Percentiles rank a stretch among this genome's conserved stretches.
These are phyloP conservation scores for Paramecium caudatum DNA, from an alignment of 73 alveolate genomes.

Conservation along the genomic window DNA sequence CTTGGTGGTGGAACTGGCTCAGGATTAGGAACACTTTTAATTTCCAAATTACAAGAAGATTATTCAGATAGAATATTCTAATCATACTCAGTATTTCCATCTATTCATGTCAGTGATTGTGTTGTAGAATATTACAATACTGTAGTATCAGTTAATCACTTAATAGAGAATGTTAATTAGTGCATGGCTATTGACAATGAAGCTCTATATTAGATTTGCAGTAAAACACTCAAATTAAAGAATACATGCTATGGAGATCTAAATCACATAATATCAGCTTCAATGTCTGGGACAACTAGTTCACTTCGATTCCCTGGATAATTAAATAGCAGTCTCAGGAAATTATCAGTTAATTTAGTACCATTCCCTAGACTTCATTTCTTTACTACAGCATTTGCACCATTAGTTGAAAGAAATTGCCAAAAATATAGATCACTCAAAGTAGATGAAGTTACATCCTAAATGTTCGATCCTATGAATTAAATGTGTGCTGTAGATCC, in stretches of 20 bases:
- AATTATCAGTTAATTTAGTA: constrained; percentile 79
- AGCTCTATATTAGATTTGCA: constrained; percentile 71
- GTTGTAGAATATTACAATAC: constrained; percentile 70
- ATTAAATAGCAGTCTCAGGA: constrained; percentile 80
- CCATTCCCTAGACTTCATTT: constrained; percentile 87
- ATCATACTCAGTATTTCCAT: constrained; percentile 62
- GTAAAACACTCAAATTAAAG: constrained; percentile 69
- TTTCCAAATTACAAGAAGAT: constrained; percentile 66
- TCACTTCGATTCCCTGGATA: constrained; percentile 84
- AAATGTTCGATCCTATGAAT: constrained; percentile 70
- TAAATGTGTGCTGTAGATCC: constrained; percentile 74
- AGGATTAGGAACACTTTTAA: constrained; percentile 69
- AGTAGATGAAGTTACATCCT: constrained; percentile 38
- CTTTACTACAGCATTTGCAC: constrained; percentile 81
- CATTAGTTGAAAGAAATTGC: constrained; percentile 73
- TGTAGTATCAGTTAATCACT: constrained; percentile 32
- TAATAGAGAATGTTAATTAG: constrained; percentile 57
- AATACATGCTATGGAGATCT: constrained; percentile 78
- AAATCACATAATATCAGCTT: constrained; percentile 78
- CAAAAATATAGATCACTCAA: background rate
- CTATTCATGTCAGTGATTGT: constrained; percentile 63
- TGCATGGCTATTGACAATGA: constrained; percentile 62
- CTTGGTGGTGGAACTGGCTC: constrained; percentile 75
- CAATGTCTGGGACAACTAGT: constrained; percentile 81
- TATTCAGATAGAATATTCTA: constrained; percentile 73